Base-by-base conservation (phyloP, 768 basidiomycete genomes). In the Panaeolus cyanescens region DNA sequence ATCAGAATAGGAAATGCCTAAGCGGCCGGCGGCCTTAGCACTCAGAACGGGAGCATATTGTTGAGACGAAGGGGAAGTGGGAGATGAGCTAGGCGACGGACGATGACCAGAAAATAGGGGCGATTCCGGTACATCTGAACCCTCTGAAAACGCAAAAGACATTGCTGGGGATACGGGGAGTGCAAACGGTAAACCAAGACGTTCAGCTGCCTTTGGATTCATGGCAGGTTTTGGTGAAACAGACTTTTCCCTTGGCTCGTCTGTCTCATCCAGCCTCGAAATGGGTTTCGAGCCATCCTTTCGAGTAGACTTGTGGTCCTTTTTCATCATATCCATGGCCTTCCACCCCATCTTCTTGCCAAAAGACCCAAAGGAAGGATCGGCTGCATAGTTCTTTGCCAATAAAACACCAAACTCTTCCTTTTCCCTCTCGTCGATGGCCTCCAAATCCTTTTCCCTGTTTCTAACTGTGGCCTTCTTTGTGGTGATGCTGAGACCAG, bases 1-100 rank as follows among this genome's bases (percentile, higher is more conserved):
- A 33, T 63, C 68, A 25, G 75, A 74, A 56, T 75, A 78, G 13
- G 75, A 74, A 59, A 79, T 75, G 3, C 78, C 79, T 12, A 80
- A 72, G 40, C 74, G 71, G 37, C 72, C 73, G n/a, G 78, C 79
- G 28, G 77, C 78, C 58, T 81, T 81, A 12, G 75, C 76, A 54
- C 75, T 79, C 28, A 75, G 57, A 28, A 55, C 32, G n/a, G 70
- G 64, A n/a, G 62, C 17, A 30, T 28, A 32, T 31, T 34, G 40
- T 13, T 58, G 55, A 37, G 60, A 28, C 4, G 65, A 39, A 28
- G 50, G 32, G 20, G 56, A 37, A 32, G 59, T 32, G 1, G 56
- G 20, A n/a, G 59, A 25, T 45, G 58, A 39, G 13, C 58, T 42
- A 8, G 55, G 30, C 1, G 62, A 57, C 25, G 45, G 34, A 15